Percentiles rank a stretch among this genome's conserved stretches.
These are phyloP conservation scores for Colletotrichum higginsianum DNA, from an alignment of 2,329 filamentous ascomycete genomes.

Conservation along the genomic window DNA sequence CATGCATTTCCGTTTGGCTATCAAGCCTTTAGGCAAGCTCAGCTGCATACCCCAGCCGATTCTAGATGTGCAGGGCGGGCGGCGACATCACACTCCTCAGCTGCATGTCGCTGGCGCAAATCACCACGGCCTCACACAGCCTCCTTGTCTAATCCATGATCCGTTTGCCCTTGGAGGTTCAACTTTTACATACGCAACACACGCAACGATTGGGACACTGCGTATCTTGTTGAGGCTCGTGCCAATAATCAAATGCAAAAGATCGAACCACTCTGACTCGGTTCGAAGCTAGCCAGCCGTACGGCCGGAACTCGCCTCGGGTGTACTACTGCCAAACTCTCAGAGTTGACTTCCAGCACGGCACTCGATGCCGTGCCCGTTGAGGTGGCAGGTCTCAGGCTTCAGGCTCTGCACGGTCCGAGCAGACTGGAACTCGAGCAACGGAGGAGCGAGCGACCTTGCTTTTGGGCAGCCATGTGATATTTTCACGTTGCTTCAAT, in stretches of 20 bases:
- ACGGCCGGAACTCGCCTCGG: not conserved
- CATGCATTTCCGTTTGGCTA: not conserved
- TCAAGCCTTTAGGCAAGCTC: slow-evolving; percentile 4
- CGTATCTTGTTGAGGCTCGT: not conserved
- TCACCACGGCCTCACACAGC: not conserved
- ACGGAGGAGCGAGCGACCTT: not conserved
- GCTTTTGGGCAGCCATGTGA: not conserved
- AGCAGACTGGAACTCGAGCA: slow-evolving; percentile 2
- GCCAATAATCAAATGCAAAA: not conserved
- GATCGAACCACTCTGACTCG: not conserved
- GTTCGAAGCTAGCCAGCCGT: not conserved
- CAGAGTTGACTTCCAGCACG: not conserved
- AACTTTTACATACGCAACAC: not conserved
- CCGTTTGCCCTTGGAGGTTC: not conserved
- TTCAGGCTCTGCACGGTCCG: slow-evolving; percentile 1
- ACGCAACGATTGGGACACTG: not conserved
- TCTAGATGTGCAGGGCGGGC: not conserved
- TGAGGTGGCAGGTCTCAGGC: not conserved
- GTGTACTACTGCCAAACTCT: not conserved
- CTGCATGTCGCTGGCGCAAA: not conserved
- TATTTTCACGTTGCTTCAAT: not conserved
- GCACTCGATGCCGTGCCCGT: not conserved
- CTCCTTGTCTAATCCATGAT: not conserved
- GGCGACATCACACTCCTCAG: not conserved
- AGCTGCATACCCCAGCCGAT: slow-evolving; percentile 8